Evolutionary conservation across 2,329 filamentous ascomycete species (phyloP), one percentile per base, ranked within the genome.

Genomic region (Pseudocercospora crystallina): DNA sequence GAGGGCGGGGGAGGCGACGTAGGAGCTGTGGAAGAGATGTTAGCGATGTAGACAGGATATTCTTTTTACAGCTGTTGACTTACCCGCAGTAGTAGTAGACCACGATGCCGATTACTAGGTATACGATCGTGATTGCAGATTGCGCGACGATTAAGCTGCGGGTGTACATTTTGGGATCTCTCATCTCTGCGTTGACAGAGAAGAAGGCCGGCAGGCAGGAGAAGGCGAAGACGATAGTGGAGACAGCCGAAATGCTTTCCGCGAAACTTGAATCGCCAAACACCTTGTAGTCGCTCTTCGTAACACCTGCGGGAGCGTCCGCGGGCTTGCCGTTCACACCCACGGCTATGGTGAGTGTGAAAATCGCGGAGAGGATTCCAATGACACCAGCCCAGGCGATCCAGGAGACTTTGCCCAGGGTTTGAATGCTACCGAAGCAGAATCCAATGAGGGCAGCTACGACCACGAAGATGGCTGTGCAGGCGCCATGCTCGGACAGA

Each of bases 211-310:
- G 64, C 0, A 70, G 69, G 17, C 70, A 71, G 3, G 68, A 65
- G 45, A 65, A 73, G 5, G 72, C 65, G 41, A 74, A 74, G 17
- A 74, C 59, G 39, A 69, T 56, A 3, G 67, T 88, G 61, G 76
- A 78, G 31, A 86, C 77, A 17, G 81, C 78, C 10, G 82, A 75
- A 62, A 87, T 84, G 13, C 73, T 81, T 34, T 80, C 73, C 35
- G 74, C 72, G 35, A 87, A 65, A 2, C 47, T 58, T 5, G 59
- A 26, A 2, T 38, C 33, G 11, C 50, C 49, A 5, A 55, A 60
- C 73, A 45, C 50, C 30, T 61, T 59, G 48, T 56, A 70, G 46
- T 66, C 65, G 5, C 63, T 61, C 5, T 58, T 44, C 41, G 61
- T 66, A 8, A 49, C 35, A 4, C 65, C 66, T 10, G 49, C 54